phyloP scores from a whole-genome alignment of 2,329 filamentous ascomycete genomes.

The Ceratocystis ficicola region DNA sequence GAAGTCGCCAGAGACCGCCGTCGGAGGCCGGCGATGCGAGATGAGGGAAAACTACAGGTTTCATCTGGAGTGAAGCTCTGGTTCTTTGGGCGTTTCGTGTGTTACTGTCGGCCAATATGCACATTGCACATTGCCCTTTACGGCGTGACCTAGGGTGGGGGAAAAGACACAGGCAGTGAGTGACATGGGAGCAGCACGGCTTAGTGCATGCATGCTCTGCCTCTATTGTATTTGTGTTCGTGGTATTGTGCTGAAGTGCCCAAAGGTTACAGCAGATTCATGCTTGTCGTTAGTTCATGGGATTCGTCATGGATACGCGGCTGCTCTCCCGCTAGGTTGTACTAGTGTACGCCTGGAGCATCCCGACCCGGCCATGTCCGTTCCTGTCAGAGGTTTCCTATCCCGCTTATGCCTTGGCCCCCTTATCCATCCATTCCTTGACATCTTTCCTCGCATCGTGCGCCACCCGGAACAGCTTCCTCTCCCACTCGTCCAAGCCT shows the following conservation, averaged over 20 bases:
- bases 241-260: not conserved
- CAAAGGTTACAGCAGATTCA: not conserved
- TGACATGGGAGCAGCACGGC: not conserved
- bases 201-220: not conserved
- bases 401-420: constrained; percentile 30
- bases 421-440: constrained; percentile 57
- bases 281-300: not conserved
- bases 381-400: not conserved
- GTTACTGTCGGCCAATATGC: not conserved
- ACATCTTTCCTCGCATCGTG: constrained; percentile 61
- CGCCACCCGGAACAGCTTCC: constrained; percentile 58
- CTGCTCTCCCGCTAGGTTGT: not conserved
- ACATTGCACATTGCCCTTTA: not conserved
- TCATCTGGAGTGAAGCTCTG: not conserved
- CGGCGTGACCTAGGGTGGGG: not conserved
- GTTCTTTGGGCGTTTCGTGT: not conserved
- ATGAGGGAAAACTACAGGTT: not conserved
- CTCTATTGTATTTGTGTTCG: too few species aligned
- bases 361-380: not conserved
- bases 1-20: not conserved
- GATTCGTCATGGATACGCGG: not conserved
- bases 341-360: not conserved
- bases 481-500: constrained; percentile 82
- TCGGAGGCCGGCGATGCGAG: constrained; percentile 5
- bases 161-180: not conserved